Conservation (phyloP, 2,329 filamentous ascomycete species). For the Drechslera avenae region DNA sequence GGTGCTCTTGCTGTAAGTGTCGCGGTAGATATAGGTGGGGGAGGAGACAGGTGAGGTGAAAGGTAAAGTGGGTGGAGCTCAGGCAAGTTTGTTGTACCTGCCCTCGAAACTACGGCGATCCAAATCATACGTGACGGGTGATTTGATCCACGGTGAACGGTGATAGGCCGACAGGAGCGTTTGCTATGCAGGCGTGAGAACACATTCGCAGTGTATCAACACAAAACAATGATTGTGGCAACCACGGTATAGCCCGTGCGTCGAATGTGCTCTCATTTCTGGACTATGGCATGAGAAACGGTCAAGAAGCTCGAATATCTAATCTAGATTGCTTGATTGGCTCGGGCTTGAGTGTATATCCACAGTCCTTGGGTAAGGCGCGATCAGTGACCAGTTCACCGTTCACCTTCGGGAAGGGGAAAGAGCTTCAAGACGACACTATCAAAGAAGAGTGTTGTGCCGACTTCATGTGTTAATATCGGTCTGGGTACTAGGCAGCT, state of each 20-base stretch:
- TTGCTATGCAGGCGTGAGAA: slow-evolving; percentile 10
- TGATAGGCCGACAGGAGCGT: slow-evolving; percentile 8
- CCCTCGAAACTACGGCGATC: background rate
- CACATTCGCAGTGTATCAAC: slow-evolving; percentile 8
- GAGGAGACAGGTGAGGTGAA: background rate
- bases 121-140: background rate
- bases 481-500: too few relatives aligned
- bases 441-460: too few relatives aligned
- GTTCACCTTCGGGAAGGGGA: too few relatives aligned
- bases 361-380: too few relatives aligned
- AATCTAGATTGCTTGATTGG: background rate
- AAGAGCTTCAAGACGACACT: too few relatives aligned
- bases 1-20: background rate
- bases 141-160: background rate
- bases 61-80: background rate
- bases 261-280: background rate
- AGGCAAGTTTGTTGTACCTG: background rate
- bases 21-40: background rate
- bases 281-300: background rate
- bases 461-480: too few relatives aligned
- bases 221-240: slow-evolving; percentile 8
- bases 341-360: too few relatives aligned
- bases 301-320: background rate
- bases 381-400: too few relatives aligned
- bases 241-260: background rate